phyloP scores from a whole-genome alignment of 192 early-diverging fungal genomes.

The Linnemannia exigua region DNA sequence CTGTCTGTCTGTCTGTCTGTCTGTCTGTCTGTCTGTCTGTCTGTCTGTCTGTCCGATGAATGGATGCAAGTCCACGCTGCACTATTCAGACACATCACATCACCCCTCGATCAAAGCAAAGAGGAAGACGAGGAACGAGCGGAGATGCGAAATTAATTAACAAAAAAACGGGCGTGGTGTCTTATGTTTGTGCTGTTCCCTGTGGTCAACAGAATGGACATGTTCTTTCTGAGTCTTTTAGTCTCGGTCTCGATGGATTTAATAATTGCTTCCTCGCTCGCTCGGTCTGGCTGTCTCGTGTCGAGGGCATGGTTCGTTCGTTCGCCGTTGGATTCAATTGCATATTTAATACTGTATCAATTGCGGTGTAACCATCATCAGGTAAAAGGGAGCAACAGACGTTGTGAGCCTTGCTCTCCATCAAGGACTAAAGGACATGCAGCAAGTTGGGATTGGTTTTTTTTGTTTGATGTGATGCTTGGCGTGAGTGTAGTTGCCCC shows the following conservation, averaged over 20 bases:
- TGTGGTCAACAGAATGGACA: too few species aligned
- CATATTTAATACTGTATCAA: neutral
- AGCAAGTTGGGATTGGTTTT: too few species aligned
- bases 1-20: too few species aligned
- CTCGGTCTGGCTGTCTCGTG: neutral
- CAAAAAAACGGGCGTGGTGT: neutral
- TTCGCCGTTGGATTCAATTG: neutral
- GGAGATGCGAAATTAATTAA: neutral
- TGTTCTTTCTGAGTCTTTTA: too few species aligned
- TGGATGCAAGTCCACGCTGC: too few species aligned
- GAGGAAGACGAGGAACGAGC: neutral
- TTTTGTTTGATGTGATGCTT: neutral
- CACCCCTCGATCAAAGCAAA: neutral
- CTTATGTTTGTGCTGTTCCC: too few species aligned
- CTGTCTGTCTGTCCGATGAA: neutral
- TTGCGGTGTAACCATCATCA: neutral
- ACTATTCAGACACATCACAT: neutral
- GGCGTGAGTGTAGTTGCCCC: neutral
- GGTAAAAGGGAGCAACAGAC: neutral
- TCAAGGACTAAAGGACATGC: neutral
- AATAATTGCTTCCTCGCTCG: too few species aligned
- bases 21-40: neutral
- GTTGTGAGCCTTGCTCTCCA: constrained; percentile 1
- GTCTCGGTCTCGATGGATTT: too few species aligned
- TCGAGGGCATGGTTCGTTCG: neutral